Conservation (phyloP, 1,139 yeast species). For the Geotrichum citri-aurantii region DNA sequence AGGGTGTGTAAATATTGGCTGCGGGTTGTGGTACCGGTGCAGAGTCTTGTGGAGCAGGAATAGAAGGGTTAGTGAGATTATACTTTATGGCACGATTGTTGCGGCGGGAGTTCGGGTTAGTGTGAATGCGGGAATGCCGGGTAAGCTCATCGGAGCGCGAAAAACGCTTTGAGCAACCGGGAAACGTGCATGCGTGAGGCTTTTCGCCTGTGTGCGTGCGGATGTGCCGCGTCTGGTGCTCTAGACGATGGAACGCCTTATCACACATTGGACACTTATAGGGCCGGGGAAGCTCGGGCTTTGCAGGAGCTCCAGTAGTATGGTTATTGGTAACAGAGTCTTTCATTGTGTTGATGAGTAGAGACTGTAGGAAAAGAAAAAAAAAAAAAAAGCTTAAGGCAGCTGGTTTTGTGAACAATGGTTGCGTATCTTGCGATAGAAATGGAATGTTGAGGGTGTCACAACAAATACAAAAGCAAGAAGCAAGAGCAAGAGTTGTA, state of each 20-base stretch:
- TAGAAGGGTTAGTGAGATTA: constrained; percentile 16
- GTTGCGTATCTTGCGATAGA: not conserved
- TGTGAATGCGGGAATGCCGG: constrained; percentile 81
- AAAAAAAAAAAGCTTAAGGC: not conserved
- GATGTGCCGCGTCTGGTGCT: constrained; percentile 91
- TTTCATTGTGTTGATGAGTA: not conserved
- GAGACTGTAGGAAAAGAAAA: not conserved
- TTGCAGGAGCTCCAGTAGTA: constrained; percentile 14
- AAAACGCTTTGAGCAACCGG: constrained; percentile 81
- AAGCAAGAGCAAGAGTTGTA: not conserved
- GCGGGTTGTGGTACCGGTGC: not conserved
- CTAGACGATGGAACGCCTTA: constrained; percentile 86
- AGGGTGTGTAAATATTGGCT: constrained; percentile 23
- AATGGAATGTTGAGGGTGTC: not conserved
- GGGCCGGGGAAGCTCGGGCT: constrained; percentile 52
- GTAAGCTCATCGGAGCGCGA: constrained; percentile 88
- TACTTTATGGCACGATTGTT: constrained; percentile 35
- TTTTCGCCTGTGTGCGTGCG: constrained; percentile 95
- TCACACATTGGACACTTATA: constrained; percentile 89
- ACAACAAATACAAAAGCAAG: not conserved
- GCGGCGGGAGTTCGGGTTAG: constrained; percentile 66
- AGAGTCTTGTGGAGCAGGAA: not conserved
- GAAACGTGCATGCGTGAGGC: constrained; percentile 83
- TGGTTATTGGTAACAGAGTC: not conserved
- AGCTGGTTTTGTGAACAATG: not conserved